These are phyloP conservation scores for Pseudocercospora fuligena DNA, from an alignment of 2,329 filamentous ascomycete species.

Conservation along the genomic window DNA sequence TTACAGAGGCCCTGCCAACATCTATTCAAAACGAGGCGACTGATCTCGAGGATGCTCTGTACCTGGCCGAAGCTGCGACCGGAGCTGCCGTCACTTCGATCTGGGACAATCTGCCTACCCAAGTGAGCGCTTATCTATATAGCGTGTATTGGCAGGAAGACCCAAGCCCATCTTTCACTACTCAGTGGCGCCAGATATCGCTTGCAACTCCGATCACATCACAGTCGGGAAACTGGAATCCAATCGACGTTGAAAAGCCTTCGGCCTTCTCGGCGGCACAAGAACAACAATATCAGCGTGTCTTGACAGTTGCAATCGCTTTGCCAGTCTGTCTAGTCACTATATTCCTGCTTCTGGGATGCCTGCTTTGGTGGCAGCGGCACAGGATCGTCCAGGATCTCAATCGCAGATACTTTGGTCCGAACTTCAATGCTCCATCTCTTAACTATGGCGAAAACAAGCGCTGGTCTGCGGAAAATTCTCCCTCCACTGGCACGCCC, in stretches of 20 bases:
- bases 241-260: background rate
- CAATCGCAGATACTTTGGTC: slow-evolving; percentile 14
- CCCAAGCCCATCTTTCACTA: background rate
- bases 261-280: background rate
- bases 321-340: slow-evolving; percentile 13
- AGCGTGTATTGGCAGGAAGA: background rate
- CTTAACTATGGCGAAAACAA: background rate
- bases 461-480: background rate
- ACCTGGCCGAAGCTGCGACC: background rate
- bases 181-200: background rate
- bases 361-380: slow-evolving; percentile 9
- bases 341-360: background rate
- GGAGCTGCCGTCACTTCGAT: background rate
- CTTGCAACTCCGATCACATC: background rate
- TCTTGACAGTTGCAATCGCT: slow-evolving; percentile 9
- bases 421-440: background rate
- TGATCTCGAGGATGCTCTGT: background rate
- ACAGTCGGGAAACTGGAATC: background rate
- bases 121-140: background rate
- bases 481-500: background rate
- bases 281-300: background rate
- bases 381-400: slow-evolving; percentile 12
- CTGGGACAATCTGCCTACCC: background rate
- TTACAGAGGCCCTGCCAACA: background rate
- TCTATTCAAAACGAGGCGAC: background rate